Conservation (phyloP, 2,329 filamentous ascomycete genomes). For the Aspergillus novoparasiticus region DNA sequence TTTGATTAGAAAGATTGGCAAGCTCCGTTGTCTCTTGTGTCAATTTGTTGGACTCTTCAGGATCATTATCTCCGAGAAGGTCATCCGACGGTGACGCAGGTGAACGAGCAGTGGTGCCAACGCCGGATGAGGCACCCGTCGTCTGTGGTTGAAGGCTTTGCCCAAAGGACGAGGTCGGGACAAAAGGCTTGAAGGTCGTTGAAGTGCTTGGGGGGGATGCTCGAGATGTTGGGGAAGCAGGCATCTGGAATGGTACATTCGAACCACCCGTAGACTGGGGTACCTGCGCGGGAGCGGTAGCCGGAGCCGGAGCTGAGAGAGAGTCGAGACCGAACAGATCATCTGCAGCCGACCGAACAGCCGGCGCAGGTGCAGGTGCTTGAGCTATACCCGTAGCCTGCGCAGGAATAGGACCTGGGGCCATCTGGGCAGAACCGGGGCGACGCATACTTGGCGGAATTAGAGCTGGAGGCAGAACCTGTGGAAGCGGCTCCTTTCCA, state of each 20-base stretch:
- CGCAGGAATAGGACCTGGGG: constrained; percentile 48
- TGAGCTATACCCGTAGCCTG: constrained; percentile 46
- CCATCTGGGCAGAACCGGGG: constrained; percentile 40
- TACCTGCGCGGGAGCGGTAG: constrained; percentile 61
- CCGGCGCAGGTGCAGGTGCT: constrained; percentile 52
- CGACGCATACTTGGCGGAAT: constrained; percentile 83
- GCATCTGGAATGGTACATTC: constrained; percentile 57
- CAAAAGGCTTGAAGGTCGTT: constrained; percentile 80
- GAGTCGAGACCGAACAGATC: constrained; percentile 93
- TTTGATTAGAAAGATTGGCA: constrained; percentile 94
- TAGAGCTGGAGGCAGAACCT: constrained; percentile 75
- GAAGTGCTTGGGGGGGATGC: constrained; percentile 41
- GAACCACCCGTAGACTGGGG: constrained; percentile 76
- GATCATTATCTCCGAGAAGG: constrained; percentile 85
- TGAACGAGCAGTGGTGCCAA: constrained; percentile 36
- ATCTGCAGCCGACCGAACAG: constrained; percentile 80
- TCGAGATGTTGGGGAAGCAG: constrained; percentile 49
- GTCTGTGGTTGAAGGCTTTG: constrained; percentile 75
- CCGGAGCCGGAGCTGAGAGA: constrained; percentile 54
- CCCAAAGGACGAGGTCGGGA: constrained; percentile 90
- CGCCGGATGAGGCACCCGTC: constrained; percentile 63
- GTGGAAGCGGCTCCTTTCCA: constrained; percentile 71
- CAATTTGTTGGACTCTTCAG: constrained; percentile 83
- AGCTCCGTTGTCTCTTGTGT: constrained; percentile 89
- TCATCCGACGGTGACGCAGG: constrained; percentile 70